Evolutionary conservation across 75 land plant species (phyloP).

Genomic region (Pinus taeda): DNA sequence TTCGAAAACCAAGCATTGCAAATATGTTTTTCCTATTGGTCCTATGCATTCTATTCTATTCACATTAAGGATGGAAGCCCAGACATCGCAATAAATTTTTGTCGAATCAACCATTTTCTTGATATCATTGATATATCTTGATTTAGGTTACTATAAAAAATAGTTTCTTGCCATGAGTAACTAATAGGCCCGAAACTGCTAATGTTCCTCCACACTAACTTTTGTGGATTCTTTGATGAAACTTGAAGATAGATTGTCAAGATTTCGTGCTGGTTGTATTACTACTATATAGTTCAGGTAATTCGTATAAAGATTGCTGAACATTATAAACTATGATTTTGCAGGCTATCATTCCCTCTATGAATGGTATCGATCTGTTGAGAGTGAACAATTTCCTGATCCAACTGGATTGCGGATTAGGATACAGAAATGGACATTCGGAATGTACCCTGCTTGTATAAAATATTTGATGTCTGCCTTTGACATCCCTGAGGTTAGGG

Average conservation of each 20-base stretch:
- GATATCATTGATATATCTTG: no score
- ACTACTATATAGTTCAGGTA: background rate
- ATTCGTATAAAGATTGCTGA: background rate
- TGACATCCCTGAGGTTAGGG: conserved; percentile 89
- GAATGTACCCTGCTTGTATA: conserved; percentile 94
- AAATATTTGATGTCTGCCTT: conserved; percentile 97
- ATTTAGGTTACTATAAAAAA: no score
- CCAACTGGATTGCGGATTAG: conserved; percentile 88
- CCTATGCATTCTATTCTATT: no score
- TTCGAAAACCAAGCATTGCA: no score
- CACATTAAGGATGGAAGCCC: no score
- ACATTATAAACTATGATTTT: background rate
- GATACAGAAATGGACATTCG: conserved; percentile 90
- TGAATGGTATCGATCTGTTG: conserved; percentile 81
- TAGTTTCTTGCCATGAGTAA: no score
- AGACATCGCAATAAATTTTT: no score
- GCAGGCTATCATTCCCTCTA: conserved; percentile 93
- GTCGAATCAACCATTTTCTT: no score
- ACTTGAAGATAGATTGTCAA: background rate
- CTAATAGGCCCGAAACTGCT: no score
- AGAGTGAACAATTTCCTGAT: conserved; percentile 93
- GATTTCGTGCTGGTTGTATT: background rate
- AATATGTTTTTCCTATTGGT: no score
- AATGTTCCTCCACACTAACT: no score
- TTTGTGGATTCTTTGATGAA: background rate